Evolutionary conservation across 208 protist genomes (phyloP), one percentile per base, ranked within the genome.

Genomic region (Crithidia sp.): DNA sequence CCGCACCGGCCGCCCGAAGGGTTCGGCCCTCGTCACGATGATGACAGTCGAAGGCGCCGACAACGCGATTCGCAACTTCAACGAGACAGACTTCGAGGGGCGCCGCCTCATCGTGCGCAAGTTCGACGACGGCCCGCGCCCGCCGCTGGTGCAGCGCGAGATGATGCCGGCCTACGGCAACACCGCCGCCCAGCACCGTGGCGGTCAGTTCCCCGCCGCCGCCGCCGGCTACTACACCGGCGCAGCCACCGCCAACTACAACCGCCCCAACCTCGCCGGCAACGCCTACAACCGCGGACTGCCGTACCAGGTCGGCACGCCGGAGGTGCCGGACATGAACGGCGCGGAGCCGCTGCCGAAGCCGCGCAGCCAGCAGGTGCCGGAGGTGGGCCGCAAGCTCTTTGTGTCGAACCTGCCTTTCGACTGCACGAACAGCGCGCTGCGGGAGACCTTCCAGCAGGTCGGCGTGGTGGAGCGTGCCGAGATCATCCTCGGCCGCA

Each of bases 31-130:
- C 44, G 93, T 97, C 36, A 92, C 89, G 9, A 96, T 95, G 88
- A 81, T 86, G 67, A 88, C 79, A 7, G 36, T 71, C 4, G 85
- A 94, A n/a, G 90, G 79, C 37, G 91, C 90, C 28, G 76, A 81
- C 40, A 81, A 82, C 43, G 93, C 91, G 7, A 95, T 97, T 47
- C 78, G 57, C 55, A 78, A 88, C 65, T 92, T 95, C 72, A 90
- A 97, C 79, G 90, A 96, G 63, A 90, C 91, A 14, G 86, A 94
- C 56, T 93, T 97, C 70, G 87, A 96, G 57, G 93, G 93, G n/a
- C 88, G 93, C 57, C 85, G 82, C 16, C 77, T 97, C 17, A 95
- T 95, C 73, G 88, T 97, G 39, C 86, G 91, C 58, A 78, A 89
- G 47, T 92, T 95, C 71, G 84, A 91, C 63, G 90, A 97, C 49